phyloP scores from a whole-genome alignment of 345 rosid genomes.

The sweet orange (Citrus sinensis) region DNA sequence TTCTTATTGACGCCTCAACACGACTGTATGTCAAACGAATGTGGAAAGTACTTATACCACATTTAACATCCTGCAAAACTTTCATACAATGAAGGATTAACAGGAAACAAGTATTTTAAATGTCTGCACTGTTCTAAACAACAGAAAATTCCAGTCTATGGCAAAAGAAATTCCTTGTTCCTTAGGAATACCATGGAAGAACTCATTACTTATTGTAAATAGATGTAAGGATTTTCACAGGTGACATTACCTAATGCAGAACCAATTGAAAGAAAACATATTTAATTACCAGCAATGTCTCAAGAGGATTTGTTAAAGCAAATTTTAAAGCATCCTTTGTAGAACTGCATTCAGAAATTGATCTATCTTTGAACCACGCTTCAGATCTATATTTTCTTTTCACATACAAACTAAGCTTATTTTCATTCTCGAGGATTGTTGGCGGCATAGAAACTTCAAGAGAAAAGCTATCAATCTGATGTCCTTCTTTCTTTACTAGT shows the following conservation, averaged over 20 bases:
- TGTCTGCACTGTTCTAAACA: background rate
- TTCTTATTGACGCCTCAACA: conserved; percentile 27
- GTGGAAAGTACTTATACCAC: conserved; percentile 48
- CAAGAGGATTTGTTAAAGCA: conserved; percentile 49
- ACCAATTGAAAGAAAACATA: background rate
- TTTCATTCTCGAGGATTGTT: conserved; percentile 49
- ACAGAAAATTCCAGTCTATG: background rate
- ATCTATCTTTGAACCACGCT: conserved; percentile 45
- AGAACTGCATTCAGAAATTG: conserved; percentile 36
- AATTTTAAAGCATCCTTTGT: conserved; percentile 74
- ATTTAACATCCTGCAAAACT: conserved; percentile 72
- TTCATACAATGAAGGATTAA: conserved; percentile 30
- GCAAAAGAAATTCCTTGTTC: background rate
- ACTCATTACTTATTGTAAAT: background rate
- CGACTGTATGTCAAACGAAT: conserved; percentile 65
- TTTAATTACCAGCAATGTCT: conserved; percentile 55
- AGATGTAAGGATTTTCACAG: background rate
- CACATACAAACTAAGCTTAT: conserved; percentile 53
- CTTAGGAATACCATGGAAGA: background rate
- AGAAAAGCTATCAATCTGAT: conserved; percentile 61
- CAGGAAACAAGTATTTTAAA: conserved; percentile 2
- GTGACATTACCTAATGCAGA: background rate
- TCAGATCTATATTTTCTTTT: conserved; percentile 58
- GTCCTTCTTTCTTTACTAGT: conserved; percentile 55
- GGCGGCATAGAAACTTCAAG: conserved; percentile 74